These are phyloP conservation scores for Hymenoscyphus repandus DNA, from an alignment of 2,329 filamentous ascomycete species.

Conservation along the genomic window DNA sequence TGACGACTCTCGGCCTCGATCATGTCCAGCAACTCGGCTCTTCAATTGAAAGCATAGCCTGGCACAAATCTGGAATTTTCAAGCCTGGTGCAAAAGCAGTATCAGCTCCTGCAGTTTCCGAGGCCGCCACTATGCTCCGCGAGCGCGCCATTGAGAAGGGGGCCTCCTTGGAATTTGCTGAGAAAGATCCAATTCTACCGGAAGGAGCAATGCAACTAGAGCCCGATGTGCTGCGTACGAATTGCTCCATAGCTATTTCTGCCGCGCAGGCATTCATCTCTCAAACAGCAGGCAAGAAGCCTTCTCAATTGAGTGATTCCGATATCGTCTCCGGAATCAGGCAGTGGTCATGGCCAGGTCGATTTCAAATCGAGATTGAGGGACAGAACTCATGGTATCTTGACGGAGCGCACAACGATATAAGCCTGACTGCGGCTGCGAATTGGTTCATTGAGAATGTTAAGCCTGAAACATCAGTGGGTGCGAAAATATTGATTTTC, in stretches of 20 bases:
- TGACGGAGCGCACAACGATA: constrained; percentile 40
- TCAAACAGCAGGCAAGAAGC: constrained; percentile 8
- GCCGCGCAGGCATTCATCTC: constrained; percentile 43
- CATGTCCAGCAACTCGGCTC: constrained; percentile 56
- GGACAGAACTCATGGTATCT: constrained; percentile 29
- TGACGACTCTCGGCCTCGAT: constrained; percentile 61
- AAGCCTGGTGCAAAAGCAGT: constrained; percentile 54
- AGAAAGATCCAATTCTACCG: constrained; percentile 17
- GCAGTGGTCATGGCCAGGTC: constrained; percentile 68
- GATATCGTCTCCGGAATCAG: constrained; percentile 58
- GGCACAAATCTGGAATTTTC: constrained; percentile 69
- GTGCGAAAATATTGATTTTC: no score
- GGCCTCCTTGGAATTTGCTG: constrained; percentile 33
- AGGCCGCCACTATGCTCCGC: constrained; percentile 40
- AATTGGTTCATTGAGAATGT: constrained; percentile 67
- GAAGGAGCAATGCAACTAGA: constrained; percentile 30
- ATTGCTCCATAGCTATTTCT: constrained; percentile 45
- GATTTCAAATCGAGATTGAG: constrained; percentile 59
- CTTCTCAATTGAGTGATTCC: constrained; percentile 50
- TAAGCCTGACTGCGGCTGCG: constrained; percentile 76
- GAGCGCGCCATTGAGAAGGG: constrained; percentile 45
- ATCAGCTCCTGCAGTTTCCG: constrained; percentile 46
- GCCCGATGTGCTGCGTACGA: constrained; percentile 52
- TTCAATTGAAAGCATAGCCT: constrained; percentile 59
- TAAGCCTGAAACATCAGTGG: no score